phyloP scores from a whole-genome alignment of 305 asterid genomes.

The Fraxinus nigra region DNA sequence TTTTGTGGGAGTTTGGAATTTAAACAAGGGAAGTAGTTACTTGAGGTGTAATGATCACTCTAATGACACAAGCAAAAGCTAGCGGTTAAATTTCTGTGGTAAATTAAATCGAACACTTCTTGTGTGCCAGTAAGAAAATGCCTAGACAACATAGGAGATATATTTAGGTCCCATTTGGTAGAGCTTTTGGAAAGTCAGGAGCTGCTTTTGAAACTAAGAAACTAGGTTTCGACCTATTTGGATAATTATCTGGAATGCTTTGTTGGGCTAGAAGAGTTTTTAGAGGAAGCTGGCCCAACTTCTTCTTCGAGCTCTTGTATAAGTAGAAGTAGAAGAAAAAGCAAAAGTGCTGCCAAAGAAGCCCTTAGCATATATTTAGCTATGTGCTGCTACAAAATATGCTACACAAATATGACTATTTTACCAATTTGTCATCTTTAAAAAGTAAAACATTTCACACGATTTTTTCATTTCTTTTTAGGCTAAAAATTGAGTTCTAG shows the following conservation, averaged over 20 bases:
- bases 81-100: background rate
- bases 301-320: background rate
- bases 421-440: background rate
- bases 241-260: background rate
- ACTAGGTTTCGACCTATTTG: background rate
- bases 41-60: background rate
- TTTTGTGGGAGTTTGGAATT: background rate
- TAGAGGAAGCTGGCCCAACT: background rate
- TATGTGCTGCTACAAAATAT: background rate
- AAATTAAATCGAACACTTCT: background rate
- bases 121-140: background rate
- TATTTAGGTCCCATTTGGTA: background rate
- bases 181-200: background rate
- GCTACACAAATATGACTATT: background rate
- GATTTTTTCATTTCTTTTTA: background rate
- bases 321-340: background rate
- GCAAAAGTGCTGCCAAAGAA: background rate
- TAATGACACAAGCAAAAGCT: background rate
- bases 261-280: background rate
- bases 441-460: background rate
- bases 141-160: background rate
- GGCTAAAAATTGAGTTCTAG: background rate
- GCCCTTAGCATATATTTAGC: background rate
- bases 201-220: too few species aligned
- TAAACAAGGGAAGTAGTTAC: background rate